A percentile compares a stretch with the other conserved stretches of the same genome.
Evolutionary conservation across 345 rosid species (phyloP).

Genomic region (Pelargonium nanum): DNA sequence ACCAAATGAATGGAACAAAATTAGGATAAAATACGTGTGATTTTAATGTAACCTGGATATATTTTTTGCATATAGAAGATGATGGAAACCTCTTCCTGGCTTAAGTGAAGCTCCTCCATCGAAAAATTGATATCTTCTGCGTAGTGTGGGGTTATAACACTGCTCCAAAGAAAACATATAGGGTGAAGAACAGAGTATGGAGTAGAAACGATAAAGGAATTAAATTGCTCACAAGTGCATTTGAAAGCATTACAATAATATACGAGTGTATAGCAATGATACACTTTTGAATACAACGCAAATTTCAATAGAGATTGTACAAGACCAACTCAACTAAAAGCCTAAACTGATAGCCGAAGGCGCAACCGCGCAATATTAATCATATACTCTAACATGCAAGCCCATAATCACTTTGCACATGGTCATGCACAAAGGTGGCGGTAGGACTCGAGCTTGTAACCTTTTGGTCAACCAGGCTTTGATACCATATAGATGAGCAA

Average conservation of each 20-base stretch:
- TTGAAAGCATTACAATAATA: neutral
- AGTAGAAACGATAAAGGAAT: neutral
- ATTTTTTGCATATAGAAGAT: slow-evolving; percentile 74
- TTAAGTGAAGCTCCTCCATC: slow-evolving; percentile 52
- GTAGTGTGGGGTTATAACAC: slow-evolving; percentile 84
- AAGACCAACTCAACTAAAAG: too few relatives aligned
- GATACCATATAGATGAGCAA: too few relatives aligned
- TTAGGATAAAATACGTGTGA: neutral
- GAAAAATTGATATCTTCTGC: slow-evolving; percentile 80
- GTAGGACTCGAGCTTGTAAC: too few relatives aligned
- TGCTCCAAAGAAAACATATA: slow-evolving; percentile 24
- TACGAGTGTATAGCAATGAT: too few relatives aligned
- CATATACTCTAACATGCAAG: too few relatives aligned
- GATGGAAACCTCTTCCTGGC: slow-evolving; percentile 69
- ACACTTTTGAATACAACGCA: slow-evolving; percentile 1
- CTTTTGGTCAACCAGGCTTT: too few relatives aligned
- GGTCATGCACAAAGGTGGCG: too few relatives aligned
- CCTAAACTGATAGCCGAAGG: too few relatives aligned
- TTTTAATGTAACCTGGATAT: slow-evolving; percentile 53
- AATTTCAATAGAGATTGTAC: neutral
- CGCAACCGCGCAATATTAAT: too few relatives aligned
- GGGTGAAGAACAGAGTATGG: slow-evolving; percentile 7
- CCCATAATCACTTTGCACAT: too few relatives aligned
- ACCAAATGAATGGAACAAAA: neutral
- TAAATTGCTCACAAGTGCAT: neutral